Evolutionary conservation across 139 green algal species (phyloP).

Genomic region (Tetradesmus obliquus): DNA sequence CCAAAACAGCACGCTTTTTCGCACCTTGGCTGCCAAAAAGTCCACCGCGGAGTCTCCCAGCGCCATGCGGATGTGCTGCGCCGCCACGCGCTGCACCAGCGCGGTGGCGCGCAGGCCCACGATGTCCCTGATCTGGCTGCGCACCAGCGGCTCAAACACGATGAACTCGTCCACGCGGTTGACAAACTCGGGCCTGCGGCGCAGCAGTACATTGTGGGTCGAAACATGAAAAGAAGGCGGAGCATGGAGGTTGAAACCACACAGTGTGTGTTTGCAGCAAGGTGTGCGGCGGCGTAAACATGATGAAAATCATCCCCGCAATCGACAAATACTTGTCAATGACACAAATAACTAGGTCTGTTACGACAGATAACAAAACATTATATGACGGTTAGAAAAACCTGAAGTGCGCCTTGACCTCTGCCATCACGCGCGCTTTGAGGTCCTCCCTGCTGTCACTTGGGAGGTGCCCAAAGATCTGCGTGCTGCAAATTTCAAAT

Average conservation of each 20-base stretch:
- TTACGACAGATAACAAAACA: no score
- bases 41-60: constrained; percentile 51
- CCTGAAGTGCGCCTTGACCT: constrained; percentile 87
- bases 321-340: no score
- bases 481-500: constrained; percentile 53
- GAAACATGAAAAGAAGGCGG: neutral
- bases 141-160: constrained; percentile 91
- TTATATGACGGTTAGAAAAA: constrained; percentile 1
- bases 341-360: no score
- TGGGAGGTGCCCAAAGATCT: constrained; percentile 69
- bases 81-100: constrained; percentile 77
- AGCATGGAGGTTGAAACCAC: neutral
- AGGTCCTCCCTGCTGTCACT: constrained; percentile 36
- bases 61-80: constrained; percentile 90
- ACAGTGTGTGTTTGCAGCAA: neutral
- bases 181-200: constrained; percentile 83
- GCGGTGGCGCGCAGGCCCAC: constrained; percentile 71
- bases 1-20: no score
- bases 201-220: neutral
- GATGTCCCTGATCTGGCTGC: constrained; percentile 90
- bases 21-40: constrained; percentile 41
- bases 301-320: neutral
- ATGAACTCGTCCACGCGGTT: constrained; percentile 99
- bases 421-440: constrained; percentile 59
- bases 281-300: neutral